These are phyloP conservation scores for Paramarasmius palmivorus DNA, from an alignment of 1,284 basidiomycete genomes.

Conservation along the genomic window DNA sequence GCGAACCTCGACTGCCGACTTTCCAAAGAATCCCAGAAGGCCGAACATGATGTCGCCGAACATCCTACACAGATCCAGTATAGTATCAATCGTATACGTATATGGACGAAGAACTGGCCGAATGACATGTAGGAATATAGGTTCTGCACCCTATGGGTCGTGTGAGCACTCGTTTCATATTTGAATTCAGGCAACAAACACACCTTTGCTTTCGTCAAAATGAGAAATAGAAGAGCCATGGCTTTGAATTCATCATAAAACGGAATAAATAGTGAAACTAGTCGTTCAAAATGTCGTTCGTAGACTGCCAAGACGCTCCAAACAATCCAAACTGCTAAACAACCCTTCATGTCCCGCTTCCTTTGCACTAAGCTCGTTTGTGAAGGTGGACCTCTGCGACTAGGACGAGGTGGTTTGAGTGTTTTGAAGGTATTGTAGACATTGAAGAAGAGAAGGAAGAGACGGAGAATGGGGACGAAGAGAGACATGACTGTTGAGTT, in stretches of 20 bases:
- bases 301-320: conserved; percentile 70
- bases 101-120: conserved; percentile 15
- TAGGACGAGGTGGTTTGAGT: conserved; percentile 63
- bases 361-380: conserved; percentile 49
- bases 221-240: conserved; percentile 65
- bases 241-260: conserved; percentile 81
- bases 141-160: conserved; percentile 63
- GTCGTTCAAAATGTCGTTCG: conserved; percentile 60
- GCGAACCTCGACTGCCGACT: conserved; percentile 47
- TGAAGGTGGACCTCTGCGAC: conserved; percentile 33
- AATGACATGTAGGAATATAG: conserved; percentile 15
- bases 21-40: conserved; percentile 71
- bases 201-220: conserved; percentile 73
- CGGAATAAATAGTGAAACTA: conserved; percentile 69
- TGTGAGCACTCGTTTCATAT: conserved; percentile 13
- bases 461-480: conserved; percentile 64
- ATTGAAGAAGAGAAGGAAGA: conserved; percentile 73
- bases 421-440: conserved; percentile 83
- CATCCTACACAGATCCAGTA: conserved; percentile 10
- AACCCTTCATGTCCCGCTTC: conserved; percentile 82
- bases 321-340: conserved; percentile 78
- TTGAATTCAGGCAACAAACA: conserved; percentile 27
- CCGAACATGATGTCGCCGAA: conserved; percentile 56
- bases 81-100: conserved; percentile 10
- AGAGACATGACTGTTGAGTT: too few species aligned